Conservation (phyloP, 1,139 yeast species). For the Hyphopichia khmerensis region DNA sequence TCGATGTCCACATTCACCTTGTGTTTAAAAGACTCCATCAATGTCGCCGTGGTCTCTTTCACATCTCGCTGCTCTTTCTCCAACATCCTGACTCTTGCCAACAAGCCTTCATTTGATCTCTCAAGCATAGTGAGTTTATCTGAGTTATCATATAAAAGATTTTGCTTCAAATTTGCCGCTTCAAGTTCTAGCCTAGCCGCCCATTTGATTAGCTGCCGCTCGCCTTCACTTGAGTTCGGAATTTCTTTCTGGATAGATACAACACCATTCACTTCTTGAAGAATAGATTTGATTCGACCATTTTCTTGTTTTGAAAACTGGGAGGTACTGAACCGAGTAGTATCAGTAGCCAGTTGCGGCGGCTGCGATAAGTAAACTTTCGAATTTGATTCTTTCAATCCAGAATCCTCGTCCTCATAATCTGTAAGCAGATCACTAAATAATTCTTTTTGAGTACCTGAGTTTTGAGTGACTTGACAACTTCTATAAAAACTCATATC, state of each 20-base stretch:
- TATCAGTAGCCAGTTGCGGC: neutral
- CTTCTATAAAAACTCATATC: too few relatives aligned
- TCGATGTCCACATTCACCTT: too few relatives aligned
- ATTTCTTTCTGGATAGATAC: constrained; percentile 3
- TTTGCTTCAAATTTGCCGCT: constrained; percentile 25
- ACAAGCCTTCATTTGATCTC: neutral
- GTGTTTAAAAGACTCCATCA: too few relatives aligned
- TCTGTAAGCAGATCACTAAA: too few relatives aligned
- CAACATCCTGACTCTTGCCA: too few relatives aligned
- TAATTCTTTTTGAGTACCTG: too few relatives aligned
- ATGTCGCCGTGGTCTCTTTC: too few relatives aligned
- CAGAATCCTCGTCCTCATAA: too few relatives aligned
- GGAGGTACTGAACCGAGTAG: neutral
- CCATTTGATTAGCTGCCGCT: constrained; percentile 19
- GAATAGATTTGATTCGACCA: neutral
- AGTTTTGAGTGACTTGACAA: too few relatives aligned
- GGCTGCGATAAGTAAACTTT: neutral
- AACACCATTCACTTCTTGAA: neutral
- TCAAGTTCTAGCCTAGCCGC: constrained; percentile 36
- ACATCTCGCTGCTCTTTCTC: too few relatives aligned
- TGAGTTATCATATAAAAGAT: neutral
- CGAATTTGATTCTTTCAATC: too few relatives aligned
- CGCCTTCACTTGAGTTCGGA: too few relatives aligned
- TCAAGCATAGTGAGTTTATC: neutral
- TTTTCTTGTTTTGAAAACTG: neutral